These are phyloP conservation scores for Ophiostoma novo-ulmi DNA, from an alignment of 2,329 filamentous ascomycete genomes.

Conservation along the genomic window DNA sequence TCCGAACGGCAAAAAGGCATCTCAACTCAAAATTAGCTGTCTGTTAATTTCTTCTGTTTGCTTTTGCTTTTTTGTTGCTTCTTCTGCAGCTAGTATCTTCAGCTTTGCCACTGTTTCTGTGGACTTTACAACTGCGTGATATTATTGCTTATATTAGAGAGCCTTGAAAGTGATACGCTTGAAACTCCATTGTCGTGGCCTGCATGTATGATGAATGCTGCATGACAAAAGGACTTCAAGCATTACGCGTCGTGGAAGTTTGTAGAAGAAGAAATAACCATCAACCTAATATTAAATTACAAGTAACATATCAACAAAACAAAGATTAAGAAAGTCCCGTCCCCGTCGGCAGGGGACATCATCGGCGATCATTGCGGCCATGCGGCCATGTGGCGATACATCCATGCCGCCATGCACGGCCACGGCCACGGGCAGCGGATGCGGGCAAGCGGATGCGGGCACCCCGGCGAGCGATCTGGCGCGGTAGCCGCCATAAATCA, in stretches of 20 bases:
- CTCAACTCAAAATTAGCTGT: not conserved
- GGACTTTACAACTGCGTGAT: not conserved
- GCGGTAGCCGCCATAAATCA: not conserved
- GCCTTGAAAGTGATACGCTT: not conserved
- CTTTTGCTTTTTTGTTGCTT: not conserved
- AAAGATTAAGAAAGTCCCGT: not conserved
- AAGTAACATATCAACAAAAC: not conserved
- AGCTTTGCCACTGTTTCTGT: not conserved
- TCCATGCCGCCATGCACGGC: not conserved
- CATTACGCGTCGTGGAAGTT: not conserved
- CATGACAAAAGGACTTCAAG: not conserved
- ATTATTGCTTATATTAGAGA: not conserved
- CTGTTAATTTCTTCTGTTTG: not conserved
- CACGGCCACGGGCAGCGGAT: not conserved
- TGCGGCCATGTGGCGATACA: not conserved
- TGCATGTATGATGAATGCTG: not conserved
- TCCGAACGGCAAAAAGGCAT: not conserved
- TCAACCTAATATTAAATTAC: not conserved
- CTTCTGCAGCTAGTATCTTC: not conserved
- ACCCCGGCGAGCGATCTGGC: not conserved
- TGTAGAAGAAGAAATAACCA: not conserved
- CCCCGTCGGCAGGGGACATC: slow-evolving; percentile 4
- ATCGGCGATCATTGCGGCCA: not conserved
- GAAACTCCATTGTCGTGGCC: not conserved
- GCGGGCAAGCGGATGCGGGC: not conserved